Percentiles rank a stretch among this genome's conserved stretches.
These are phyloP conservation scores for Fusarium ramigenum DNA, from an alignment of 2,329 filamentous ascomycete species.

Conservation along the genomic window DNA sequence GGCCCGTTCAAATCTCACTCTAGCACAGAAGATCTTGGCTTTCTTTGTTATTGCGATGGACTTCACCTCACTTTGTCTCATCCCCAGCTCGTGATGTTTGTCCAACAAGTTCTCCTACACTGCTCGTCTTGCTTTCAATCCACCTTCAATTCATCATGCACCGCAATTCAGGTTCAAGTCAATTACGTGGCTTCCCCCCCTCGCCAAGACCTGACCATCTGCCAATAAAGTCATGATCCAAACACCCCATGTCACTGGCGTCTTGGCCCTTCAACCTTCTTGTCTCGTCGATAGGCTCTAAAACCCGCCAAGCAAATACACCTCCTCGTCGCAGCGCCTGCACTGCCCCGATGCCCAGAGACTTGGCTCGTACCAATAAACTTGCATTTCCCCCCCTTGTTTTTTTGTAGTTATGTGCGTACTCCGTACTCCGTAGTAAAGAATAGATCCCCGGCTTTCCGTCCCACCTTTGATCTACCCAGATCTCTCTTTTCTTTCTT, in stretches of 20 bases:
- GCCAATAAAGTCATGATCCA: slow-evolving; percentile 18
- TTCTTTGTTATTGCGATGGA: slow-evolving; percentile 16
- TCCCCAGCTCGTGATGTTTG: neutral
- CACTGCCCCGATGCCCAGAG: slow-evolving; percentile 42
- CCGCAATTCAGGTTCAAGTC: slow-evolving; percentile 3
- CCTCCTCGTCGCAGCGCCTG: slow-evolving; percentile 6
- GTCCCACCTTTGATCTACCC: slow-evolving; percentile 27
- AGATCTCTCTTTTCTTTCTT: slow-evolving; percentile 5
- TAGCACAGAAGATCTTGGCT: slow-evolving; percentile 14
- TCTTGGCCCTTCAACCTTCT: slow-evolving; percentile 24
- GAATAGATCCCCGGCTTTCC: slow-evolving; percentile 14
- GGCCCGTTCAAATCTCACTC: slow-evolving; percentile 14
- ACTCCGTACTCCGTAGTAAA: neutral
- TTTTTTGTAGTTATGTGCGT: neutral
- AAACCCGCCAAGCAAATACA: slow-evolving; percentile 26
- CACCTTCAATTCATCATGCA: neutral
- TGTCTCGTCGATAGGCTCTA: neutral
- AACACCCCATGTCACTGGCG: slow-evolving; percentile 9
- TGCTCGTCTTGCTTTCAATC: neutral
- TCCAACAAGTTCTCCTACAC: neutral
- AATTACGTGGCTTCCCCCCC: slow-evolving; percentile 31
- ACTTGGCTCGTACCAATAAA: slow-evolving; percentile 37
- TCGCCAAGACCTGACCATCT: slow-evolving; percentile 27
- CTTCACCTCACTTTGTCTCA: slow-evolving; percentile 3
- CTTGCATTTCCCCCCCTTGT: slow-evolving; percentile 3